A percentile compares a stretch with the other conserved stretches of the same genome.
Evolutionary conservation across 331 rosid genomes (phyloP).

Genomic region (Dryas integrifolia): DNA sequence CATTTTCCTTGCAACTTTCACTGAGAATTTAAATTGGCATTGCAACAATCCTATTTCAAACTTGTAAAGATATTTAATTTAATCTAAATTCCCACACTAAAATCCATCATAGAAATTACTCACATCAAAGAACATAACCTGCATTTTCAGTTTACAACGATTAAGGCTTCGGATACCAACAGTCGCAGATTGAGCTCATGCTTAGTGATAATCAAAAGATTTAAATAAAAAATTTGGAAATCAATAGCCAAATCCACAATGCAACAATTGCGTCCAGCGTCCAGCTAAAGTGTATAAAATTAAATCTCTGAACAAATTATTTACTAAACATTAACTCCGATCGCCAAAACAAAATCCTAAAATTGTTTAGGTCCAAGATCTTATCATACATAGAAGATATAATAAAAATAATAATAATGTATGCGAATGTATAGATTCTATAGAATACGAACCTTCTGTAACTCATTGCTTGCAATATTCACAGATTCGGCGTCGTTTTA

Average conservation of each 20-base stretch:
- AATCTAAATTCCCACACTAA: neutral
- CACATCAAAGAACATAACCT: neutral
- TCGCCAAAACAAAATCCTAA: neutral
- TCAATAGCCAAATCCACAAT: neutral
- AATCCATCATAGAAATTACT: neutral
- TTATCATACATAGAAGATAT: neutral
- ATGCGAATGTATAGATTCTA: neutral
- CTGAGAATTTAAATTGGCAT: neutral
- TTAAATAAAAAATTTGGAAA: neutral
- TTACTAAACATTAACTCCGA: neutral
- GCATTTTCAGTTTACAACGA: neutral
- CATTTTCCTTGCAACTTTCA: neutral
- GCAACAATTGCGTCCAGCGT: neutral
- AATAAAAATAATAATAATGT: neutral
- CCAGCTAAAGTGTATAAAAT: neutral
- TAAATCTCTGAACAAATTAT: neutral
- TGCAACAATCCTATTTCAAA: neutral
- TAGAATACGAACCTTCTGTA: constrained; percentile 45
- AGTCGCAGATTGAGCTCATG: neutral
- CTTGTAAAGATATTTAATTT: neutral
- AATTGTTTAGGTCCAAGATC: neutral
- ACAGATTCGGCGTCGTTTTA: constrained; percentile 14
- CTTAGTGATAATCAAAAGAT: neutral
- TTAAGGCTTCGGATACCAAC: neutral
- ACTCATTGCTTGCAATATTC: constrained; percentile 32